phyloP scores from a whole-genome alignment of 441 rosid species.

The Bruguiera hainesii region DNA sequence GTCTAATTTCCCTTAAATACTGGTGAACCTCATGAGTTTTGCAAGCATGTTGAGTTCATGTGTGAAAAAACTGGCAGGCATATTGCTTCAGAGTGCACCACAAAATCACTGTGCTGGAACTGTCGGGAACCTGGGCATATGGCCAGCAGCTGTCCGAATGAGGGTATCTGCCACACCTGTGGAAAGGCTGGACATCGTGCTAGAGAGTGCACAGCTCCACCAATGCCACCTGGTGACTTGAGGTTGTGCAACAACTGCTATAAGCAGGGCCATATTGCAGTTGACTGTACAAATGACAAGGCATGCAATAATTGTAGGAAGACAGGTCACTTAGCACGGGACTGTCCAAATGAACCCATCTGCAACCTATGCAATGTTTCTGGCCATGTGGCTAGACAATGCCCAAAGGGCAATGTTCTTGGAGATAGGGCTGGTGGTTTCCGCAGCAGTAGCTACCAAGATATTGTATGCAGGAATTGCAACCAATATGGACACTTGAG shows the following conservation, averaged over 20 bases:
- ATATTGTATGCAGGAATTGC: constrained; percentile 65
- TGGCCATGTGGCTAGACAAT: constrained; percentile 68
- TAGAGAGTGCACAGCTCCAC: constrained; percentile 59
- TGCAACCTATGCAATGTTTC: constrained; percentile 65
- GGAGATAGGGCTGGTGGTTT: constrained; percentile 45
- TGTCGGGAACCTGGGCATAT: constrained; percentile 80
- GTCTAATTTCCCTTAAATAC: too few species aligned
- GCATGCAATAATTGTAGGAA: constrained; percentile 84
- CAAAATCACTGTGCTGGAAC: constrained; percentile 73
- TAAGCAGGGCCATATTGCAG: constrained; percentile 76
- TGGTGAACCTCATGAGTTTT: neutral
- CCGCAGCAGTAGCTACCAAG: constrained; percentile 39
- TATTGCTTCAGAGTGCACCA: constrained; percentile 74
- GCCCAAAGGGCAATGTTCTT: constrained; percentile 43
- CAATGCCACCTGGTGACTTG: constrained; percentile 63
- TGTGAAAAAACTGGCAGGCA: constrained; percentile 41
- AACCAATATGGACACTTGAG: constrained; percentile 60
- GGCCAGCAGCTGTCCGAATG: constrained; percentile 65
- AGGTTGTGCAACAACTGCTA: constrained; percentile 84
- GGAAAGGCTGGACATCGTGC: constrained; percentile 84
- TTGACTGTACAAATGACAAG: constrained; percentile 74
- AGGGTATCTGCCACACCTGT: constrained; percentile 85
- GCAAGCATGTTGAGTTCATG: neutral
- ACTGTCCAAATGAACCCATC: constrained; percentile 63
- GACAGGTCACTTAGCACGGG: constrained; percentile 78